These are phyloP conservation scores for Lasiosphaeria miniovina DNA, from an alignment of 495 filamentous ascomycete species.

Conservation along the genomic window DNA sequence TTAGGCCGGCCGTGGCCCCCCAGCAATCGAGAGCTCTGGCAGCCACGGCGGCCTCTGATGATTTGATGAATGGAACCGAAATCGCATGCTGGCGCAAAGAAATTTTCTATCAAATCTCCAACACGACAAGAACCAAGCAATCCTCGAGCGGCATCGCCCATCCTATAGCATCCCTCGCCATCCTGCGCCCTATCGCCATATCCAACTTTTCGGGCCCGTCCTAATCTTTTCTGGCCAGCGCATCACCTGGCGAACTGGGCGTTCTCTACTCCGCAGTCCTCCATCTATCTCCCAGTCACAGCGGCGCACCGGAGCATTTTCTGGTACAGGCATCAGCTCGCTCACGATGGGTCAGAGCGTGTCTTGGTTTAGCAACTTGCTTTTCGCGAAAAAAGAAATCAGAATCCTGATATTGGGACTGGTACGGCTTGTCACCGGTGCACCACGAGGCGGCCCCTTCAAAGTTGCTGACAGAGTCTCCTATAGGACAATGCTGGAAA, in stretches of 20 bases:
- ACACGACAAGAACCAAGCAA: neutral
- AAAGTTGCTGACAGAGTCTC: constrained; percentile 23
- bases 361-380: constrained; percentile 68
- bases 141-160: too few relatives aligned
- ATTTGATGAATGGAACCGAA: constrained; percentile 15
- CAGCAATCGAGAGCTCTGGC: constrained; percentile 1
- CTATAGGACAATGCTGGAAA: constrained; percentile 96
- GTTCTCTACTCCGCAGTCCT: too few relatives aligned
- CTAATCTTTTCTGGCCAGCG: neutral
- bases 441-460: neutral
- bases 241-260: too few relatives aligned
- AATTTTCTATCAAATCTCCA: constrained; percentile 9
- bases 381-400: constrained; percentile 96
- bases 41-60: constrained; percentile 10
- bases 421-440: constrained; percentile 49
- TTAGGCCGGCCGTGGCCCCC: neutral
- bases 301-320: neutral
- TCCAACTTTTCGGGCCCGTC: too few relatives aligned
- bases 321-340: neutral
- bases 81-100: constrained; percentile 15
- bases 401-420: constrained; percentile 93
- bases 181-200: too few relatives aligned
- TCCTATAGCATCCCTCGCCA: too few relatives aligned
- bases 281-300: constrained; percentile 3
- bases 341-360: constrained; percentile 74